Evolutionary conservation across 2,329 filamentous ascomycete species (phyloP).

Genomic region (Fusarium longipes): DNA sequence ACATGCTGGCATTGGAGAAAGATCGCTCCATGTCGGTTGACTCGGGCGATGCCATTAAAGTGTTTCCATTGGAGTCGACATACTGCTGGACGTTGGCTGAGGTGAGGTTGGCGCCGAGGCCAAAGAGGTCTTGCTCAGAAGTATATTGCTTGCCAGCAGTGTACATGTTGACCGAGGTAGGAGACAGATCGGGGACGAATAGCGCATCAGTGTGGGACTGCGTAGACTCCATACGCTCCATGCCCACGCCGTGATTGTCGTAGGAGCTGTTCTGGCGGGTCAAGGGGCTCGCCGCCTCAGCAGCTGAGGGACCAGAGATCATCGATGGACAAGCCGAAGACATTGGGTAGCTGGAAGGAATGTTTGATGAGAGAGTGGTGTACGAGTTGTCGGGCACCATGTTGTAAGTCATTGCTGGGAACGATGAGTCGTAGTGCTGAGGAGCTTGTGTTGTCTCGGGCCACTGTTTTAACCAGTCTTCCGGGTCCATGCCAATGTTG

Average conservation of each 20-base stretch:
- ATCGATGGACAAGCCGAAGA: slow-evolving; percentile 58
- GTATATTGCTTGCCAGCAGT: slow-evolving; percentile 47
- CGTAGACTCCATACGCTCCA: slow-evolving; percentile 54
- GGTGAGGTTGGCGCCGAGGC: slow-evolving; percentile 54
- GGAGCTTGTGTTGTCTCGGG: slow-evolving; percentile 35
- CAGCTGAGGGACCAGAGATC: slow-evolving; percentile 54
- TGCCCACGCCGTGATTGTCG: slow-evolving; percentile 49
- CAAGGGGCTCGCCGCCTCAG: slow-evolving; percentile 54
- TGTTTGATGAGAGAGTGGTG: slow-evolving; percentile 27
- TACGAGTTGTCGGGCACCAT: slow-evolving; percentile 36
- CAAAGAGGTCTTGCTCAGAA: slow-evolving; percentile 50
- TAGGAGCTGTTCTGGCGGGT: slow-evolving; percentile 58
- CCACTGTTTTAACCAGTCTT: slow-evolving; percentile 52
- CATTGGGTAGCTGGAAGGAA: slow-evolving; percentile 44
- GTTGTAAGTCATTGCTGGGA: slow-evolving; percentile 21
- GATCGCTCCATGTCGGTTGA: slow-evolving; percentile 61
- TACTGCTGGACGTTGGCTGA: slow-evolving; percentile 46
- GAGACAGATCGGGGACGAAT: slow-evolving; percentile 30
- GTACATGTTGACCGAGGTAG: slow-evolving; percentile 30
- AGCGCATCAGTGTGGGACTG: slow-evolving; percentile 50
- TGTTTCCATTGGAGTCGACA: slow-evolving; percentile 46
- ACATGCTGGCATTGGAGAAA: slow-evolving; percentile 56
- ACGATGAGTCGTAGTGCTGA: slow-evolving; percentile 41
- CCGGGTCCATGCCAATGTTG: slow-evolving; percentile 54
- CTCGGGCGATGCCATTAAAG: slow-evolving; percentile 43